Percentiles rank a stretch among this genome's conserved stretches.
phyloP scores from a whole-genome alignment of 768 basidiomycete genomes.

The Boletus sensibilis region DNA sequence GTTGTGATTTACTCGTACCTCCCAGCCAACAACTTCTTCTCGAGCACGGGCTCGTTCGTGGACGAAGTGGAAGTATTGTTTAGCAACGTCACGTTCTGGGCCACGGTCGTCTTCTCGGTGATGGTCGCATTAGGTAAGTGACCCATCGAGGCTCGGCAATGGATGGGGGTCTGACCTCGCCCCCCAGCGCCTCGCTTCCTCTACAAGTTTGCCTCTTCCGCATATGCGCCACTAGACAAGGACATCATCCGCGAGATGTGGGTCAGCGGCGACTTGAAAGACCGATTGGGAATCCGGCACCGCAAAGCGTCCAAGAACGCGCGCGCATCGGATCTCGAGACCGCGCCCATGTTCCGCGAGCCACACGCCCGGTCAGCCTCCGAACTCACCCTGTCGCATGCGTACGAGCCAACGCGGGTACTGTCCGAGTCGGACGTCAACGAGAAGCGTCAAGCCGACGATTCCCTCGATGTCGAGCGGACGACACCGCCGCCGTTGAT shows the following conservation, averaged over 20 bases:
- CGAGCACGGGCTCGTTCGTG: constrained; percentile 68
- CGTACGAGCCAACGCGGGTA: constrained; percentile 50
- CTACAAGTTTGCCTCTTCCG: constrained; percentile 64
- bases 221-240: constrained; percentile 80
- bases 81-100: constrained; percentile 82
- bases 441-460: constrained; percentile 12
- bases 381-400: constrained; percentile 45
- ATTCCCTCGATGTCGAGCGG: constrained; percentile 3
- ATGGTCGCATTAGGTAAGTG: constrained; percentile 69
- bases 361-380: constrained; percentile 65
- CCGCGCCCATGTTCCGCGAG: constrained; percentile 68
- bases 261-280: constrained; percentile 81
- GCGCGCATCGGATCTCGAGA: constrained; percentile 46
- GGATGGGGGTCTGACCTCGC: constrained; percentile 7
- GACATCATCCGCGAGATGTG: constrained; percentile 93
- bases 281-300: constrained; percentile 69
- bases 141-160: neutral
- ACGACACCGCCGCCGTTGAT: constrained; percentile 12
- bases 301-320: constrained; percentile 51
- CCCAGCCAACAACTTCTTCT: constrained; percentile 67
- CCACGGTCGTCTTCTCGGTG: constrained; percentile 66
- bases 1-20: constrained; percentile 86
- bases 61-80: constrained; percentile 74
- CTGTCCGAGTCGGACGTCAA: constrained; percentile 22
- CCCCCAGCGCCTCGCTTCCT: constrained; percentile 77